Evolutionary conservation across 495 filamentous ascomycete species (phyloP).

Genomic region (Penicillium chermesinum): DNA sequence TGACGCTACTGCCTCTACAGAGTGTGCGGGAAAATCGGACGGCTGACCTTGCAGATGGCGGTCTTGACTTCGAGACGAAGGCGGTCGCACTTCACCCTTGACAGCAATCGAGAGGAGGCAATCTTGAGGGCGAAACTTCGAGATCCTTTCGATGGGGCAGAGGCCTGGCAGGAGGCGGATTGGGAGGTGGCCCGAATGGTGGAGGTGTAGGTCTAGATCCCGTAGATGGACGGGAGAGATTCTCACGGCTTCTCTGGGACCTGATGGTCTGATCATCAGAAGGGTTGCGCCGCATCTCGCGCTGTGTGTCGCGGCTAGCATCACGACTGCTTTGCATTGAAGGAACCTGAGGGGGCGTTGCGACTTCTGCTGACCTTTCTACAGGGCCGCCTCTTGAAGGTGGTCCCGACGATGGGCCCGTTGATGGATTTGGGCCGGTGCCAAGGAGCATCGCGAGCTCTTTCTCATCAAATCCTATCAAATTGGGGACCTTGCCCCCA

Average conservation of each 20-base stretch:
- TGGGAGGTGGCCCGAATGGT: slow-evolving; percentile 22
- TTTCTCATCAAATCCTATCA: slow-evolving; percentile 75
- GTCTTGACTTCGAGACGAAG: slow-evolving; percentile 29
- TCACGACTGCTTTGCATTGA: slow-evolving; percentile 28
- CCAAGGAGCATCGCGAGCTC: slow-evolving; percentile 70
- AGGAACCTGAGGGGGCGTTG: slow-evolving; percentile 30
- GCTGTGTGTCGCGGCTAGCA: slow-evolving; percentile 35
- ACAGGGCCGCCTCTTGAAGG: slow-evolving; percentile 27
- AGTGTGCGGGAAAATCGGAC: slow-evolving; percentile 10
- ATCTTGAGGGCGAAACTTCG: slow-evolving; percentile 17
- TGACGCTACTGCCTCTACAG: slow-evolving; percentile 15
- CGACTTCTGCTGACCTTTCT: slow-evolving; percentile 30
- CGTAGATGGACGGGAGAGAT: slow-evolving; percentile 39
- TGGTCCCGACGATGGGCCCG: slow-evolving; percentile 28
- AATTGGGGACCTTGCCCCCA: slow-evolving; percentile 70
- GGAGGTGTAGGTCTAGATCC: slow-evolving; percentile 23
- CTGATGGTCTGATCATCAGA: slow-evolving; percentile 40
- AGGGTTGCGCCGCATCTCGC: slow-evolving; percentile 29
- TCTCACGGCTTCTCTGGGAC: slow-evolving; percentile 44
- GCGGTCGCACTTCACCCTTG: slow-evolving; percentile 18
- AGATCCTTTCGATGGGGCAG: slow-evolving; percentile 20
- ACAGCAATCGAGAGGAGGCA: slow-evolving; percentile 4
- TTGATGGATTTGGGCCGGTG: slow-evolving; percentile 26
- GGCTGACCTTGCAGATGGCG: slow-evolving; percentile 12
- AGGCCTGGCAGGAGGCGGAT: slow-evolving; percentile 18